Base-by-base conservation (phyloP, 2,329 filamentous ascomycete species). In the Elsinoe australis region DNA sequence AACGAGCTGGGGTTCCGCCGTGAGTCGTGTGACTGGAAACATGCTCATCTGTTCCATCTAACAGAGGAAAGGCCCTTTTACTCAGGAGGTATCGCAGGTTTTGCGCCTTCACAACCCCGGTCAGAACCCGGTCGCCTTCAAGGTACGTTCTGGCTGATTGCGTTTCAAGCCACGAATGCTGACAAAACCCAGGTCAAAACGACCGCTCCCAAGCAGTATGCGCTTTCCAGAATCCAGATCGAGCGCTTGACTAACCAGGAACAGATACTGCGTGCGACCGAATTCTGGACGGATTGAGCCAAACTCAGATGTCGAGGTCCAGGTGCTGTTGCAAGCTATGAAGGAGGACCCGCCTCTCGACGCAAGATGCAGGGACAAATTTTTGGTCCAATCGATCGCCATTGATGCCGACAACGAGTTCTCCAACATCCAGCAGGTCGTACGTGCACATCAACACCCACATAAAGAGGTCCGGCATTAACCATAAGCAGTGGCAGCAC, bases 151-250 rank as follows among this genome's bases (percentile, higher is more conserved):
- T 41, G 22, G 7, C 21, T 32, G 39, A 29, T 12, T 4, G 32
- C 35, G 15, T 26, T 14, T 36, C 24, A 21, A 38, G 39, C 42
- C 29, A 33, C 39, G 28, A 35, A 9, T 35, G 50, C 55, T 58
- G 44, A 60, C 56, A 48, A 22, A 29, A 6, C 8, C 24, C 59
- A 95, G 88, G 92, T 98, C 69, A 98, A 98, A 81, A 98, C 92
- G 41, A 98, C 92, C 54, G 92, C 92, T 42, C 92, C 92, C 26
- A 96, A 96, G 72, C 92, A 96, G 90, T 98, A 85, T 63, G 84
- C 68, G 52, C 19, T 29, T 17, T 32, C 10, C 7, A 21, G 4
- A 15, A 15, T 14, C 3, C 8, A n/a, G 18, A 6, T 10, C 5
- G 14, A 29, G 18, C 8, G 32, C 9, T 9, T 44, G 5, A 36